A percentile compares a stretch with the other conserved stretches of the same genome.
Evolutionary conservation across 345 rosid species (phyloP).

Genomic region (Moricandia moricandioides): DNA sequence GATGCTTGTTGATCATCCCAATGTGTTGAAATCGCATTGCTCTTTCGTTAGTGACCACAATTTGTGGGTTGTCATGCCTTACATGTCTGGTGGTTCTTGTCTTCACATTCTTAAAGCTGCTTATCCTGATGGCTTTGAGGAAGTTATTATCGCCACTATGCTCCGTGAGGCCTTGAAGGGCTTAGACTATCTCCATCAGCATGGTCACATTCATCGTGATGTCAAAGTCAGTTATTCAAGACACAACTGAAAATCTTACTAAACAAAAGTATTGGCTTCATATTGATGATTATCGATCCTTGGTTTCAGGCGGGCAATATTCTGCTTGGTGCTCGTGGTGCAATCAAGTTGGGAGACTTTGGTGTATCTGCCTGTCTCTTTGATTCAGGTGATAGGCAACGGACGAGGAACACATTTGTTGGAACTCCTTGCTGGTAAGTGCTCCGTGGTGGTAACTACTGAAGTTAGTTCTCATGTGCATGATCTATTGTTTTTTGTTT

Average conservation of each 20-base stretch:
- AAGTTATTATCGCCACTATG: conserved; percentile 78
- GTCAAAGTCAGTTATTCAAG: conserved; percentile 61
- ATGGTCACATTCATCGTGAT: conserved; percentile 97
- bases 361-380: conserved; percentile 98
- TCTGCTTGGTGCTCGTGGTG: conserved; percentile 77
- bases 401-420: conserved; percentile 95
- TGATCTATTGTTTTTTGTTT: conserved; percentile 6
- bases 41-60: conserved; percentile 90
- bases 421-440: conserved; percentile 98
- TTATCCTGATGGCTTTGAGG: conserved; percentile 94
- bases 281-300: not conserved
- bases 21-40: conserved; percentile 89
- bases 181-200: conserved; percentile 95
- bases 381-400: conserved; percentile 98
- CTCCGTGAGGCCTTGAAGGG: conserved; percentile 88
- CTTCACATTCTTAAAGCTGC: conserved; percentile 97
- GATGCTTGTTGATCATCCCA: conserved; percentile 90
- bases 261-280: too few species aligned
- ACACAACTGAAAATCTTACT: too few species aligned
- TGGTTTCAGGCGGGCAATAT: conserved; percentile 81
- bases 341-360: conserved; percentile 87
- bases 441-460: not conserved
- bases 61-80: conserved; percentile 97
- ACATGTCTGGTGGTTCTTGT: conserved; percentile 97
- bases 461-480: not conserved